Conservation (phyloP, 2,329 filamentous ascomycete species). For the Metarhizium humberi region DNA sequence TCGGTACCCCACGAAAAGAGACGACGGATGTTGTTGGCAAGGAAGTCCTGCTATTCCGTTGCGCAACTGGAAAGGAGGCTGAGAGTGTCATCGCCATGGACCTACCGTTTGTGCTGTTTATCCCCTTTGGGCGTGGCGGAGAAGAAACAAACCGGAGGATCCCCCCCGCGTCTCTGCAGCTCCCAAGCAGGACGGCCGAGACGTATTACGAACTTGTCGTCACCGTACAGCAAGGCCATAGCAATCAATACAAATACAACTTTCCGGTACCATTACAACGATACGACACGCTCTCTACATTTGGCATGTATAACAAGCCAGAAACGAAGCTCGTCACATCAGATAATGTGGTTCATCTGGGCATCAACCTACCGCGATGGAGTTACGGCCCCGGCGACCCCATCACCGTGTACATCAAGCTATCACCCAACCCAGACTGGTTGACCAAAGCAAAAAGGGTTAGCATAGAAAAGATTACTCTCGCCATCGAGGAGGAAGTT, state of each 20-base stretch:
- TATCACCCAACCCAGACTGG: slow-evolving; percentile 89
- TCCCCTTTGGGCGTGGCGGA: slow-evolving; percentile 85
- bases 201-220: slow-evolving; percentile 96
- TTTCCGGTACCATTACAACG: slow-evolving; percentile 86
- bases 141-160: slow-evolving; percentile 85
- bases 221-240: slow-evolving; percentile 82
- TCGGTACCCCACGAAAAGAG: slow-evolving; percentile 84
- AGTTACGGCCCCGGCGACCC: slow-evolving; percentile 94
- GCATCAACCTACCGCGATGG: slow-evolving; percentile 88
- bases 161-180: slow-evolving; percentile 82
- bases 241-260: slow-evolving; percentile 78
- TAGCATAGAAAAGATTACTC: slow-evolving; percentile 87
- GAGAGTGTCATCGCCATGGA: slow-evolving; percentile 94
- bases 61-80: slow-evolving; percentile 70
- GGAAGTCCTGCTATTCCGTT: slow-evolving; percentile 86
- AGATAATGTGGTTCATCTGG: slow-evolving; percentile 85
- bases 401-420: slow-evolving; percentile 90
- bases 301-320: slow-evolving; percentile 98
- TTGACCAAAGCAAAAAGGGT: slow-evolving; percentile 82
- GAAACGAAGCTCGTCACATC: slow-evolving; percentile 78
- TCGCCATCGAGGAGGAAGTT: slow-evolving; percentile 93
- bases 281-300: slow-evolving; percentile 95
- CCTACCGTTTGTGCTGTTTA: slow-evolving; percentile 92
- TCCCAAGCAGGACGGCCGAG: slow-evolving; percentile 89
- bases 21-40: slow-evolving; percentile 90